These are phyloP conservation scores for Penicillium taxi DNA, from an alignment of 495 filamentous ascomycete genomes.

Conservation along the genomic window DNA sequence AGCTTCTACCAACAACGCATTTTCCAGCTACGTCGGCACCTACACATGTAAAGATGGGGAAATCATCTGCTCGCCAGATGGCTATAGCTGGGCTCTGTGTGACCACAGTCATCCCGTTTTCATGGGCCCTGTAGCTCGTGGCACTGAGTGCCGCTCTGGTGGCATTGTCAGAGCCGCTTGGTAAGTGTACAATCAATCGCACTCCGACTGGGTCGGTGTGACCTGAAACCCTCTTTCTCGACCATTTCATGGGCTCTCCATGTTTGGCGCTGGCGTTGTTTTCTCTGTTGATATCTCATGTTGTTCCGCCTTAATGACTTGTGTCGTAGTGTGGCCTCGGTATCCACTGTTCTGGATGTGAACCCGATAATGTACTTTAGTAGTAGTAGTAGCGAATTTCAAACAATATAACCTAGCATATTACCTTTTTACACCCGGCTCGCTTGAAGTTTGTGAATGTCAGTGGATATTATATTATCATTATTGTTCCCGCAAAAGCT, in stretches of 20 bases:
- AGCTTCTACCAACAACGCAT: constrained; percentile 15
- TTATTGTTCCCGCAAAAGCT: too few relatives aligned
- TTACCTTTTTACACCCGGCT: too few relatives aligned
- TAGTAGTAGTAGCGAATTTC: too few relatives aligned
- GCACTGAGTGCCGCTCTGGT: constrained; percentile 31
- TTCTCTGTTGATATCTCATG: constrained; percentile 9
- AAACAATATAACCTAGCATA: too few relatives aligned
- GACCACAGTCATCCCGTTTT: constrained; percentile 21
- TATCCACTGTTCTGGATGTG: too few relatives aligned
- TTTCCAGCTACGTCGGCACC: constrained; percentile 10
- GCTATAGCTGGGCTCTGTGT: constrained; percentile 32
- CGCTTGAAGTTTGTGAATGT: too few relatives aligned
- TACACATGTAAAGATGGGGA: constrained; percentile 21
- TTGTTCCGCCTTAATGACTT: constrained; percentile 14
- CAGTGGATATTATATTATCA: too few relatives aligned
- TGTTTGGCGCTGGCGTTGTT: constrained; percentile 4
- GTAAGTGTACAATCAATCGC: neutral
- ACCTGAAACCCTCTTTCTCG: neutral
- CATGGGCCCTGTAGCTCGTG: constrained; percentile 37
- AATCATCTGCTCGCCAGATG: constrained; percentile 35
- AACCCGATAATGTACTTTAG: too few relatives aligned
- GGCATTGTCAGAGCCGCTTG: constrained; percentile 15
- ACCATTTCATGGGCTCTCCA: too few relatives aligned
- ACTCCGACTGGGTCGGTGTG: constrained; percentile 6
- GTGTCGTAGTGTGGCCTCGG: too few relatives aligned